A percentile compares a stretch with the other conserved stretches of the same genome.
phyloP scores from a whole-genome alignment of 73 alveolate genomes.

The Paraurostyla sp. region DNA sequence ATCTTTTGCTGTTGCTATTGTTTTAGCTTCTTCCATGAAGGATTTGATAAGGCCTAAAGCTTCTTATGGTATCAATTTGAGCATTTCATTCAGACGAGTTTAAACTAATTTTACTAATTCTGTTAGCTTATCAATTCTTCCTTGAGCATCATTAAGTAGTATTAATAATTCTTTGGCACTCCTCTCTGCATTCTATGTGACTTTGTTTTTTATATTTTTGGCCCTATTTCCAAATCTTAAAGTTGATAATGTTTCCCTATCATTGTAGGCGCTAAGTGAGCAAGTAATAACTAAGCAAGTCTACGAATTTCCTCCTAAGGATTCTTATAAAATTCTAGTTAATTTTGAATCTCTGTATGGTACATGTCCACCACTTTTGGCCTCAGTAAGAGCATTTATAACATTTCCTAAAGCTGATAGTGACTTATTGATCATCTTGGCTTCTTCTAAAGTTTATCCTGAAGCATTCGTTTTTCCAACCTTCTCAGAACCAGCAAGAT shows the following conservation, averaged over 20 bases:
- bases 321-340: conserved; percentile 95
- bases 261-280: conserved; percentile 87
- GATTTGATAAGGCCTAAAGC: background rate
- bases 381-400: conserved; percentile 95
- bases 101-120: conserved; percentile 51
- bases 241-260: conserved; percentile 94
- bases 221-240: conserved; percentile 97
- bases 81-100: background rate
- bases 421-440: conserved; percentile 94
- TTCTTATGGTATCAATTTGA: conserved; percentile 7
- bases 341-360: conserved; percentile 98
- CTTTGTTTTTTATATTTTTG: conserved; percentile 92
- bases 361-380: conserved; percentile 84
- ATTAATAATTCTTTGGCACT: conserved; percentile 82
- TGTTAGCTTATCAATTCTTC: conserved; percentile 64
- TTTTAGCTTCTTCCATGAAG: conserved; percentile 46
- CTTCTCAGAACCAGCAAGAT: conserved; percentile 98
- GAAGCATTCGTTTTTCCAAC: conserved; percentile 92
- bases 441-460: conserved; percentile 95
- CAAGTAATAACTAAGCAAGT: conserved; percentile 93
- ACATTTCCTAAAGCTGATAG: conserved; percentile 98
- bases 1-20: conserved; percentile 61
- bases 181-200: conserved; percentile 81
- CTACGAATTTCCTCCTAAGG: conserved; percentile 96
- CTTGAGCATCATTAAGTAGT: conserved; percentile 72